Evolutionary conservation across 2,329 filamentous ascomycete genomes (phyloP), one percentile per base, ranked within the genome.

Genomic region (Hymenoscyphus repandus): DNA sequence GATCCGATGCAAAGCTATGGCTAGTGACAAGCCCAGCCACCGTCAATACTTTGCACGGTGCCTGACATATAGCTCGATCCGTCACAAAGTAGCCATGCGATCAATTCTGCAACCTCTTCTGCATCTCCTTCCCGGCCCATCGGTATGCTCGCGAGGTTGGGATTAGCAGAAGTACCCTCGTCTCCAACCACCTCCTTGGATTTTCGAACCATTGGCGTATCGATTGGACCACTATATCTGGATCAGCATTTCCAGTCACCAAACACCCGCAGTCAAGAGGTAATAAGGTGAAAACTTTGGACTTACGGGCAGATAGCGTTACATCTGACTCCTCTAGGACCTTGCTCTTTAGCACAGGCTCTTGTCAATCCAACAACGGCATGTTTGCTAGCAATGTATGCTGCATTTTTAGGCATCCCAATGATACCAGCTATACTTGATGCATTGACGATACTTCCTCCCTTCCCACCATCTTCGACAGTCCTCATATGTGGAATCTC

Each of bases 391-490:
- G 63, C 60, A 32, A 54, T 57, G 45, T 68, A 68, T 6, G 64
- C 54, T 10, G 56, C 57, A 30, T 59, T 63, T 12, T 56, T 57
- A 1, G 52, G 41, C 2, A 63, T 59, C 0, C 69, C 72, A 5
- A 59, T 59, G 2, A 73, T 48, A 0, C 74, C 75, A 12, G 72
- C 70, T 9, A 67, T 64, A 51, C 70, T 73, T 5, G 69, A 57
- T 7, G 70, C 68, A 61, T 80, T 82, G 45, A 84, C 80, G 60
- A 84, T 81, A 54, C 77, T 79, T 5, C 78, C 77, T 41, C 48
- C 48, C 11, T 41, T 46, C 17, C 22, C 41, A 1, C 74, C 72
- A 9, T 72, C 64, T 11, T 57, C 20, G 12, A 32, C 15, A 15
- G 45, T 47, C 18, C 17, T 58, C 51, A 78, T 72, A 30, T 69